A percentile compares a stretch with the other conserved stretches of the same genome.
Evolutionary conservation across 768 basidiomycete species (phyloP).

Genomic region (Termitomyces sp.): DNA sequence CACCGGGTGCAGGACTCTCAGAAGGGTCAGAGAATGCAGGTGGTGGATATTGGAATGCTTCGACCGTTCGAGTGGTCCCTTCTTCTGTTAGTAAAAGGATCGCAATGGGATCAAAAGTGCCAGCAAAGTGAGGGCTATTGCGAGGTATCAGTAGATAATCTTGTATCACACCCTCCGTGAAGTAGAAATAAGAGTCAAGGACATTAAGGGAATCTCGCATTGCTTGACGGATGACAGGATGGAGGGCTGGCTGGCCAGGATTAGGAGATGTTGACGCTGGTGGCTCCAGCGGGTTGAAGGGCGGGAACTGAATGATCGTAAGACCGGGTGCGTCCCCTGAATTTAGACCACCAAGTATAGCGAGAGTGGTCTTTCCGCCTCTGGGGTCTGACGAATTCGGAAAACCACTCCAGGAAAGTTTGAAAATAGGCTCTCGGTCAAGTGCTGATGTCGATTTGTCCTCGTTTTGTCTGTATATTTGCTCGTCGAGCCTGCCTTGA

Average conservation of each 20-base stretch:
- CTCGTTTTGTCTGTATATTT: slow-evolving; percentile 21
- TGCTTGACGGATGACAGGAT: slow-evolving; percentile 51
- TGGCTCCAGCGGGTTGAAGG: slow-evolving; percentile 53
- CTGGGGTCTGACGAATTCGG: slow-evolving; percentile 60
- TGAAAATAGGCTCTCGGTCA: slow-evolving; percentile 76
- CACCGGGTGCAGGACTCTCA: not conserved
- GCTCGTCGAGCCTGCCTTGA: slow-evolving; percentile 39
- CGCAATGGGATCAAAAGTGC: slow-evolving; percentile 63
- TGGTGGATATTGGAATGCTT: slow-evolving; percentile 74
- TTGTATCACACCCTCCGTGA: slow-evolving; percentile 56
- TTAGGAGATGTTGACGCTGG: slow-evolving; percentile 29
- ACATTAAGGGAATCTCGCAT: slow-evolving; percentile 59
- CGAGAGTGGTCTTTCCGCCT: slow-evolving; percentile 68
- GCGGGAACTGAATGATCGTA: slow-evolving; percentile 64
- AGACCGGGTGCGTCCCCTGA: slow-evolving; percentile 53
- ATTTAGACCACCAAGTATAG: slow-evolving; percentile 76
- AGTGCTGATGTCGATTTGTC: slow-evolving; percentile 11
- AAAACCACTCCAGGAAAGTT: slow-evolving; percentile 80
- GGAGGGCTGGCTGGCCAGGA: slow-evolving; percentile 25
- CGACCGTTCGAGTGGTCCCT: slow-evolving; percentile 44
- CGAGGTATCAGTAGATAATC: slow-evolving; percentile 79
- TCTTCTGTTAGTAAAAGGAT: slow-evolving; percentile 61
- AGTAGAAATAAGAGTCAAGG: slow-evolving; percentile 51
- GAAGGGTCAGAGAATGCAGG: slow-evolving; percentile 27
- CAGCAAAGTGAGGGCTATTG: slow-evolving; percentile 63